phyloP scores from a whole-genome alignment of 2,329 filamentous ascomycete genomes.

The Leptographium wingfieldii region DNA sequence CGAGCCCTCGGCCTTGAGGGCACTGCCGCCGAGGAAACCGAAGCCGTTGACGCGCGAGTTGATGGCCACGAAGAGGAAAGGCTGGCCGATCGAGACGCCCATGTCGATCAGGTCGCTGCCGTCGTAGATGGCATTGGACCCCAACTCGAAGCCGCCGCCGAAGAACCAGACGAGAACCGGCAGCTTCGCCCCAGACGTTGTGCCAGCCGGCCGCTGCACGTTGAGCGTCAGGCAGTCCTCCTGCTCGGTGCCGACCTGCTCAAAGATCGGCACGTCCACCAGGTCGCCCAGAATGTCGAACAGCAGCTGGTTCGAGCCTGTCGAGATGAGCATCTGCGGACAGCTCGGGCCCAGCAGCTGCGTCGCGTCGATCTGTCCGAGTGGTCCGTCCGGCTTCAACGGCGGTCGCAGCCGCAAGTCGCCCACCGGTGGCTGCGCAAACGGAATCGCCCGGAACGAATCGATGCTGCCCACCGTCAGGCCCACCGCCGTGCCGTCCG shows the following conservation, averaged over 20 bases:
- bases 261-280: slow-evolving; percentile 42
- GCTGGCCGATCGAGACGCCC: slow-evolving; percentile 39
- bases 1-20: slow-evolving; percentile 53
- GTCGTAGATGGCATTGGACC: slow-evolving; percentile 39
- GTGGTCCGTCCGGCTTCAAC: slow-evolving; percentile 37
- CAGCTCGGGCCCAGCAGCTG: slow-evolving; percentile 43
- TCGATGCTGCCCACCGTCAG: slow-evolving; percentile 34
- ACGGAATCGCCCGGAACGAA: slow-evolving; percentile 63
- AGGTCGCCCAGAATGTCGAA: slow-evolving; percentile 34
- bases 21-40: slow-evolving; percentile 58
- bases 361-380: slow-evolving; percentile 51
- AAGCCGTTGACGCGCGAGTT: slow-evolving; percentile 69
- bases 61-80: slow-evolving; percentile 62
- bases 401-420: slow-evolving; percentile 57
- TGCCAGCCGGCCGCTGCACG: slow-evolving; percentile 45
- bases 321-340: slow-evolving; percentile 56
- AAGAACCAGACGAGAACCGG: slow-evolving; percentile 62
- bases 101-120: slow-evolving; percentile 31
- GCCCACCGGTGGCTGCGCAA: slow-evolving; percentile 56
- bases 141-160: slow-evolving; percentile 51
- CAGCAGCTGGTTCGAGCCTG: slow-evolving; percentile 29
- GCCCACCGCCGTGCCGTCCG: slow-evolving; percentile 6
- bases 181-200: slow-evolving; percentile 39
- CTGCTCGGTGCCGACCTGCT: slow-evolving; percentile 36
- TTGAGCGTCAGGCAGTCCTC: slow-evolving; percentile 55